These are phyloP conservation scores for Quercus phellos DNA, from an alignment of 331 rosid species.

Conservation along the genomic window DNA sequence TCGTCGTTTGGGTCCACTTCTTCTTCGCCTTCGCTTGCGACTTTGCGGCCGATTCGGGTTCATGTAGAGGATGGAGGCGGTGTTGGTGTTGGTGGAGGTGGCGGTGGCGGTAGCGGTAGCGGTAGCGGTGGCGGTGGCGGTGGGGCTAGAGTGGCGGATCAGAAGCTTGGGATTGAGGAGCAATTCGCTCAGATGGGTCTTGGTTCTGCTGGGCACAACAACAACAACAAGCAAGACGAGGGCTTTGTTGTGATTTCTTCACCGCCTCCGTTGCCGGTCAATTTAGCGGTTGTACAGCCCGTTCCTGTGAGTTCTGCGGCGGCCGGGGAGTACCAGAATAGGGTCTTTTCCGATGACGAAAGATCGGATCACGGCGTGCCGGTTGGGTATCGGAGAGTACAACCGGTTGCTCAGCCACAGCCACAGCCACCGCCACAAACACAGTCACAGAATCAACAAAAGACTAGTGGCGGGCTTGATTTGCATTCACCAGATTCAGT, in stretches of 20 bases:
- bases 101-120: conserved; percentile 28
- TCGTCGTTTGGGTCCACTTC: conserved; percentile 96
- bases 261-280: conserved; percentile 54
- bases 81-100: neutral
- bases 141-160: conserved; percentile 60
- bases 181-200: conserved; percentile 77
- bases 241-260: conserved; percentile 52
- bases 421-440: conserved; percentile 44
- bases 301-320: conserved; percentile 33
- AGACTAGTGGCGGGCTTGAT: conserved; percentile 53
- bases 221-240: conserved; percentile 50
- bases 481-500: conserved; percentile 90
- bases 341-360: conserved; percentile 78
- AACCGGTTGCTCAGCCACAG: conserved; percentile 34
- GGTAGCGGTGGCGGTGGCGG: neutral
- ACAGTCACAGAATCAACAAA: conserved; percentile 59
- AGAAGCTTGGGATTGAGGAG: conserved; percentile 83
- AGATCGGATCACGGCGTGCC: conserved; percentile 82
- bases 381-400: conserved; percentile 47
- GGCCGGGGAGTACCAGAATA: conserved; percentile 45
- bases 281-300: conserved; percentile 27
- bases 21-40: conserved; percentile 80
- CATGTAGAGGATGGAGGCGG: conserved; percentile 60
- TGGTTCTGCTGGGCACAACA: conserved; percentile 31
- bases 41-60: conserved; percentile 89